Conservation (phyloP, 805 yeast species). For the Hanseniaspora valbyensis region DNA sequence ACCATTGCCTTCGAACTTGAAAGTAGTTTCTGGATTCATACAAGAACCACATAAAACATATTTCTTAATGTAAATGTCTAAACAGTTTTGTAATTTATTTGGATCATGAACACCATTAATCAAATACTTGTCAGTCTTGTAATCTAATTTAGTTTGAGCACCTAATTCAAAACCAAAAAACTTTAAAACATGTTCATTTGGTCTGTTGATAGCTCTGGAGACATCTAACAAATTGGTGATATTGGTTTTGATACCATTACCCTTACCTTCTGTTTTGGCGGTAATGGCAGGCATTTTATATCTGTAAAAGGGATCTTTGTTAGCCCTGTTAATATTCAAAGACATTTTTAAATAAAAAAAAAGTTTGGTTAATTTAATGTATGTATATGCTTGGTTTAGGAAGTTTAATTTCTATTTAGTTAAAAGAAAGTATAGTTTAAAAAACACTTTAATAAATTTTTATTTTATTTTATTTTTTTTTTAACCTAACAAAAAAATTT, state of each 20-base stretch:
- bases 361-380: neutral
- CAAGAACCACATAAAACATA: slow-evolving; percentile 91
- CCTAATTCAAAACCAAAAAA: slow-evolving; percentile 95
- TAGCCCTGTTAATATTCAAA: slow-evolving; percentile 91
- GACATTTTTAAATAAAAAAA: slow-evolving; percentile 45
- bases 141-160: slow-evolving; percentile 82
- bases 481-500: neutral
- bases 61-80: slow-evolving; percentile 87
- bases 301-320: slow-evolving; percentile 96
- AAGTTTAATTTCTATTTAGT: too few relatives aligned
- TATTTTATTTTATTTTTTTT: too few relatives aligned
- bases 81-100: slow-evolving; percentile 76
- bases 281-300: slow-evolving; percentile 98
- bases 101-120: slow-evolving; percentile 94
- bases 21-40: slow-evolving; percentile 95
- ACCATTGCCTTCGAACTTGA: slow-evolving; percentile 37
- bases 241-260: slow-evolving; percentile 97
- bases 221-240: slow-evolving; percentile 83
- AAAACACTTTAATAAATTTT: too few relatives aligned
- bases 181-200: slow-evolving; percentile 82
- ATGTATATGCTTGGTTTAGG: too few relatives aligned
- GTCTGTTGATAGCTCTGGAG: slow-evolving; percentile 88
- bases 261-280: slow-evolving; percentile 96
- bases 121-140: slow-evolving; percentile 70
- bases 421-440: too few relatives aligned